Conservation (phyloP, 768 basidiomycete species). For the Floccularia luteovirens region DNA sequence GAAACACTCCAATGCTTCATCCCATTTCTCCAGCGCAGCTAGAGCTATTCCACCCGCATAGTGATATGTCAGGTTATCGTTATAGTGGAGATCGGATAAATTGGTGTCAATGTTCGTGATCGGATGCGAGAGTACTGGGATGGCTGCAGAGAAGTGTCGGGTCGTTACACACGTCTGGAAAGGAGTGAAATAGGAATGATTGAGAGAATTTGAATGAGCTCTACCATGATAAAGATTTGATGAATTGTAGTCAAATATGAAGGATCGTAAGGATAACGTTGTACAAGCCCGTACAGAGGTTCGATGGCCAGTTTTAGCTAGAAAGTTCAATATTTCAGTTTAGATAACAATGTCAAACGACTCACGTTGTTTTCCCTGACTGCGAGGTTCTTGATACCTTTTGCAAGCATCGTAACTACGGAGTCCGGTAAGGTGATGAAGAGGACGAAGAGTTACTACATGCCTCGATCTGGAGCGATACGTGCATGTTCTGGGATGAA, state of each 20-base stretch:
- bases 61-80: constrained; percentile 81
- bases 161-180: constrained; percentile 52
- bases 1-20: constrained; percentile 67
- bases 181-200: constrained; percentile 4
- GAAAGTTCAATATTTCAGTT: constrained; percentile 1
- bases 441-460: constrained; percentile 1
- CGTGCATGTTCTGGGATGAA: constrained; percentile 62
- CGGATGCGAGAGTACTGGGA: constrained; percentile 54
- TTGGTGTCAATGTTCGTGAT: constrained; percentile 57
- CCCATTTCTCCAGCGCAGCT: constrained; percentile 57
- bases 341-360: neutral
- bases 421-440: neutral
- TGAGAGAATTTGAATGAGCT: constrained; percentile 9
- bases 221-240: constrained; percentile 54
- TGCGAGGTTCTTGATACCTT: constrained; percentile 48
- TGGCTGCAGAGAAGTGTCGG: constrained; percentile 44
- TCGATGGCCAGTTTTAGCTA: constrained; percentile 38
- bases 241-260: constrained; percentile 68
- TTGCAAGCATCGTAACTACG: constrained; percentile 61
- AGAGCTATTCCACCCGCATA: constrained; percentile 73
- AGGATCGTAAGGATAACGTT: constrained; percentile 49
- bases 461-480: constrained; percentile 63
- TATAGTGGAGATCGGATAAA: constrained; percentile 63
- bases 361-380: constrained; percentile 44
- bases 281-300: constrained; percentile 53